These are phyloP conservation scores for Malus fusca DNA, from an alignment of 306 rosid species.

Conservation along the genomic window DNA sequence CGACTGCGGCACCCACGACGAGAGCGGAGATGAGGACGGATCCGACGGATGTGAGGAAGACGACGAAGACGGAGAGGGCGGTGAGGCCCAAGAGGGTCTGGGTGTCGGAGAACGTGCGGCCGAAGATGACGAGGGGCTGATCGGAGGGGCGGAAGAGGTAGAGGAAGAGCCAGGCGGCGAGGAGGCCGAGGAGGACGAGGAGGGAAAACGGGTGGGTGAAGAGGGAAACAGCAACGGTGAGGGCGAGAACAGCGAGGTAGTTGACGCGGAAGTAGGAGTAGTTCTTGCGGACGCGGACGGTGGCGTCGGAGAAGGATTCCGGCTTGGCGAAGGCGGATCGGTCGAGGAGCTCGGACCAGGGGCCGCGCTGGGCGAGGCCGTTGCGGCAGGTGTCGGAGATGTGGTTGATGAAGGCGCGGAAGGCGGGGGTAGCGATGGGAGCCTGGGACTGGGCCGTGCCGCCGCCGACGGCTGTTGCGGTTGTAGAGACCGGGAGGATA, in stretches of 20 bases:
- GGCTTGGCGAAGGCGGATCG: constrained; percentile 75
- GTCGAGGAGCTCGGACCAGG: constrained; percentile 71
- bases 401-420: constrained; percentile 53
- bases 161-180: constrained; percentile 83
- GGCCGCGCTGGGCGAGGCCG: constrained; percentile 79
- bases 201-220: constrained; percentile 66
- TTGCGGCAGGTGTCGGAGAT: constrained; percentile 51
- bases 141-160: constrained; percentile 92
- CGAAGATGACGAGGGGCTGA: constrained; percentile 75
- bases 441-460: constrained; percentile 29
- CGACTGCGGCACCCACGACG: constrained; percentile 47
- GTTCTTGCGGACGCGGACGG: constrained; percentile 77
- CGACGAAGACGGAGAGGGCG: constrained; percentile 42
- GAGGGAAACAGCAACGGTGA: constrained; percentile 57
- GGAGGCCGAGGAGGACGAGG: constrained; percentile 50
- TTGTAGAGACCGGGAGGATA: constrained; percentile 44
- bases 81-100: constrained; percentile 55
- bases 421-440: constrained; percentile 45
- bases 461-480: constrained; percentile 4
- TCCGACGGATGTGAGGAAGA: constrained; percentile 86
- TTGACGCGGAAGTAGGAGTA: constrained; percentile 82
- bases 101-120: constrained; percentile 64
- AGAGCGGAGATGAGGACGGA: constrained; percentile 66
- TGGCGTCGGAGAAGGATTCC: constrained; percentile 68
- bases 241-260: constrained; percentile 47